Evolutionary conservation across 129 eudicot genomes (phyloP).

Genomic region (Silybum marianum): DNA sequence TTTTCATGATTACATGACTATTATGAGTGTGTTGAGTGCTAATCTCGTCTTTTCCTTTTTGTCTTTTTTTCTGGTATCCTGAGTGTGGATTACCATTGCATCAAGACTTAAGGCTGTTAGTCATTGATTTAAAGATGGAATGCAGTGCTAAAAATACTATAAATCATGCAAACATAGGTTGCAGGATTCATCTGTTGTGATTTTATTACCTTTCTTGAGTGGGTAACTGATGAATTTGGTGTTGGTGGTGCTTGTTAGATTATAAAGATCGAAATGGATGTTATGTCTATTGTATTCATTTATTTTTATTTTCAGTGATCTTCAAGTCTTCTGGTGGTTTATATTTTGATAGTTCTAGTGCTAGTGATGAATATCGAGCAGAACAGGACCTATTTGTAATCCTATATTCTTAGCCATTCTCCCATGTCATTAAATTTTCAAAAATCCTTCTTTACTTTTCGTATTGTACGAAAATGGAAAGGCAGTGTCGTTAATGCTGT

Average conservation of each 20-base stretch:
- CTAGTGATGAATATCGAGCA: neutral
- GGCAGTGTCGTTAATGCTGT: constrained; percentile 17
- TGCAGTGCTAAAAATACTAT: neutral
- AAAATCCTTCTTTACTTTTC: neutral
- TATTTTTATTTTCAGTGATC: neutral
- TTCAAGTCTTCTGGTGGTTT: neutral
- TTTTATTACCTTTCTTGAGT: neutral
- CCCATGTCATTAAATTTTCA: constrained; percentile 3
- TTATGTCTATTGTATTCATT: neutral
- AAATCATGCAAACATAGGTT: neutral
- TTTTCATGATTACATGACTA: neutral
- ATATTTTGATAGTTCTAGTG: neutral
- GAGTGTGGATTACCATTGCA: neutral
- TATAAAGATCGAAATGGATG: neutral
- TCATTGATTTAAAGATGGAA: neutral
- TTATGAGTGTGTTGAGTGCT: neutral
- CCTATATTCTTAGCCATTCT: neutral
- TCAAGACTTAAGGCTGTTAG: neutral
- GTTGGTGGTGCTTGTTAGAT: neutral
- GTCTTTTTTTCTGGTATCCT: neutral
- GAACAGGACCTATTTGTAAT: neutral
- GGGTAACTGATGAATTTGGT: neutral
- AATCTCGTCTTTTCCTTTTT: neutral
- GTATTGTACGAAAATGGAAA: constrained; percentile 8
- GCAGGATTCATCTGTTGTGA: neutral